Evolutionary conservation across 768 basidiomycete species (phyloP), one percentile per base, ranked within the genome.

Genomic region (Mycena metata): DNA sequence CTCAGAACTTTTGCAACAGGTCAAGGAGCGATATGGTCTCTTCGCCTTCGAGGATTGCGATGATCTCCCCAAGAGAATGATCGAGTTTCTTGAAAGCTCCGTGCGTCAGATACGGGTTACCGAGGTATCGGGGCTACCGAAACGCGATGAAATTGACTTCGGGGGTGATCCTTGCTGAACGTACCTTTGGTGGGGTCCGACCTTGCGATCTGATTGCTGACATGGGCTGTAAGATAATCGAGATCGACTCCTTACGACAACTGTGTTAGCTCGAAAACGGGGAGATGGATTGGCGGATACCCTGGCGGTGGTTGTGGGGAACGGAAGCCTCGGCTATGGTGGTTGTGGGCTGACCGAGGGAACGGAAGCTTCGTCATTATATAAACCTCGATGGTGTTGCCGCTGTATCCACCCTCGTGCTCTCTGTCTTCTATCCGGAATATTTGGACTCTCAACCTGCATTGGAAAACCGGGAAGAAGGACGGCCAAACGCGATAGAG

Each of bases 51-150:
- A 89, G 76, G 24, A 83, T 80, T 1, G 73, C 65, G 46, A 87
- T 85, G 45, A 85, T 77, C 19, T 86, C 81, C 13, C 75, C 71
- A 56, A 87, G 76, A 4, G 84, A 79, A 56, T 77, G 72, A 67
- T 86, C 85, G 45, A 87, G 79, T 51, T 83, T 84, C 50, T 79
- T 71, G 35, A 88, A 73, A 4, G 83, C 81, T 35, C 76, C 76
- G 35, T 81, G 75, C 76, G 86, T 83, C 6, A 85, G 77, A 69
- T 80, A 86, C 1, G 86, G 83, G 68, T 87, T 89, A 21, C 84
- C 84, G 13, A 84, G 76, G 49, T 77, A 78, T 24, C 74, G 66
- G 58, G 64, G 77, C 67, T 21, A 73, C 69, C 73, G 60, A 59
- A 51, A 63, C 10, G 60, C 60, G 43, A 55, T 60, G 17, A 55